Evolutionary conservation across 768 basidiomycete genomes (phyloP).

Genomic region (Rhizopogon salebrosus): DNA sequence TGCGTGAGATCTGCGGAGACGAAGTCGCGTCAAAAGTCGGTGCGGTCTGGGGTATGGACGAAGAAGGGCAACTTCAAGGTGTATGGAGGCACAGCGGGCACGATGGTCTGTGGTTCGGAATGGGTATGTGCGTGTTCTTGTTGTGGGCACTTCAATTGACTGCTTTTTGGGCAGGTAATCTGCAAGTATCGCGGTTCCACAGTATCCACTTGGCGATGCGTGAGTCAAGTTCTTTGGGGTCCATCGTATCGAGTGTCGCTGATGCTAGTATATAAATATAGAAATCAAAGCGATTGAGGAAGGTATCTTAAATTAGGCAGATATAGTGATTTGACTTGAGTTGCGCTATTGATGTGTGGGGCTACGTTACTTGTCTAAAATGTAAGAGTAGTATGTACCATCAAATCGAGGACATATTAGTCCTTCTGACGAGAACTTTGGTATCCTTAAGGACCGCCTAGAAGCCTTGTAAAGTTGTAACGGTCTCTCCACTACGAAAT

Average conservation of each 20-base stretch:
- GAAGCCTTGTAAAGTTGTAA: too few species aligned
- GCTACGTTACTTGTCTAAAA: too few species aligned
- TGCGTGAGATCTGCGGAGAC: constrained; percentile 41
- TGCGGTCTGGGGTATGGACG: constrained; percentile 55
- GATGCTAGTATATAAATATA: constrained; percentile 1
- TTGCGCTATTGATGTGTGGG: too few species aligned
- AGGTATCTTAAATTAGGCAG: constrained; percentile 12
- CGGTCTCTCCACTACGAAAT: too few species aligned
- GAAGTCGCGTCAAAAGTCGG: constrained; percentile 41
- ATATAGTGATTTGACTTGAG: not conserved
- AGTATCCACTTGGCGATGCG: constrained; percentile 27
- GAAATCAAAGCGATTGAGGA: constrained; percentile 27
- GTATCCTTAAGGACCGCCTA: too few species aligned
- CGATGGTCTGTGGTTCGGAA: constrained; percentile 30
- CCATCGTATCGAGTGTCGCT: not conserved
- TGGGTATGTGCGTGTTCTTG: constrained; percentile 9
- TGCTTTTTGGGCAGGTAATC: constrained; percentile 13
- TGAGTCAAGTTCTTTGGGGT: constrained; percentile 11
- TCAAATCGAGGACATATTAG: too few species aligned
- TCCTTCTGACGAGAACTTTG: too few species aligned
- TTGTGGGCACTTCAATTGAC: not conserved
- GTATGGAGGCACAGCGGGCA: constrained; percentile 28
- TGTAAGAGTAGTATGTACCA: too few species aligned
- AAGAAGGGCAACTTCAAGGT: constrained; percentile 55
- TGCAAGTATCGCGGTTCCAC: constrained; percentile 22